phyloP scores from a whole-genome alignment of 257 asterid genomes.

The Gentiana straminea region DNA sequence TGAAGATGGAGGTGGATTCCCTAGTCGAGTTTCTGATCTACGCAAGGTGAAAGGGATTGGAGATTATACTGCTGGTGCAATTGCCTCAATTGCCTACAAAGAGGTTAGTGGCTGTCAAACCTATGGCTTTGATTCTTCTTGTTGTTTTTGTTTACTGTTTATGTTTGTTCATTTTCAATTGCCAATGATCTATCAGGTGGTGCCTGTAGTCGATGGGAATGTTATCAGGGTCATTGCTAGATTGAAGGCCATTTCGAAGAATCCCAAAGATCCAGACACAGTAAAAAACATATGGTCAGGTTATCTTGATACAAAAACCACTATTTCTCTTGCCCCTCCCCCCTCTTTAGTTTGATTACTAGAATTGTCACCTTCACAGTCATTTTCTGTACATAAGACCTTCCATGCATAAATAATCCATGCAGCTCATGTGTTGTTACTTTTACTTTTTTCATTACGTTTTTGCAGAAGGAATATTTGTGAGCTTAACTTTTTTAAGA shows the following conservation, averaged over 20 bases:
- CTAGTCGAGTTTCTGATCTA: constrained; percentile 69
- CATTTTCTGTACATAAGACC: too few relatives aligned
- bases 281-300: constrained; percentile 76
- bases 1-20: constrained; percentile 69
- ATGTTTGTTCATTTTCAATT: constrained; percentile 8
- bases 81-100: constrained; percentile 85
- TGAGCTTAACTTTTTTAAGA: too few relatives aligned
- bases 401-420: too few relatives aligned
- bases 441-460: too few relatives aligned
- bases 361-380: background rate
- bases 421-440: too few relatives aligned
- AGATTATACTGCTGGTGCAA: constrained; percentile 94
- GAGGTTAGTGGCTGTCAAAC: constrained; percentile 40
- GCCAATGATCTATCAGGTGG: constrained; percentile 41
- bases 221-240: constrained; percentile 83
- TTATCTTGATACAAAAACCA: constrained; percentile 6
- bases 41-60: constrained; percentile 79
- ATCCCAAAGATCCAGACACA: constrained; percentile 59
- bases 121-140: constrained; percentile 1
- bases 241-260: constrained; percentile 75
- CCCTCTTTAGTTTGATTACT: too few relatives aligned
- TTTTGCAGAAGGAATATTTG: too few relatives aligned
- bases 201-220: constrained; percentile 96
- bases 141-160: constrained; percentile 3
- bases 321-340: too few relatives aligned